phyloP scores from a whole-genome alignment of 176 grass and related monocot species.

The Phoenix roebelenii region DNA sequence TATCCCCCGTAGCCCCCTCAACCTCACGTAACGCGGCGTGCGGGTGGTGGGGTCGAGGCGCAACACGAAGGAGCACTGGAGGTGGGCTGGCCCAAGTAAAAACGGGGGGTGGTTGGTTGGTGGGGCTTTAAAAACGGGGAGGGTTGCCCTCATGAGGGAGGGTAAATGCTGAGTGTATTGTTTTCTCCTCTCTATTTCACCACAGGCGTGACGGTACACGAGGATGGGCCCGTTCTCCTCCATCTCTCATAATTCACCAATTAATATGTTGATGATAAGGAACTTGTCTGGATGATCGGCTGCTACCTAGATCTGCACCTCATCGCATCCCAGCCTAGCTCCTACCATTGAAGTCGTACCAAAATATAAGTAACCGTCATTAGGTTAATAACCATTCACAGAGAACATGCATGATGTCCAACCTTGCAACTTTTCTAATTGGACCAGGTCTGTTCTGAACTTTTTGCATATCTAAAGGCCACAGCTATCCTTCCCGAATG shows the following conservation, averaged over 20 bases:
- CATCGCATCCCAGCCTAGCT: neutral
- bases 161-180: constrained; percentile 6
- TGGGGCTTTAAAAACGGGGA: constrained; percentile 31
- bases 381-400: too few relatives aligned
- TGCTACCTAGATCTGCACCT: neutral
- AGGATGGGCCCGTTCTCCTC: constrained; percentile 7
- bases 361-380: too few relatives aligned
- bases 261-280: neutral
- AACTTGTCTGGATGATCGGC: neutral
- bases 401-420: too few relatives aligned
- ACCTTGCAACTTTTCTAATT: too few relatives aligned
- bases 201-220: constrained; percentile 12
- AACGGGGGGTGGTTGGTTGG: constrained; percentile 7
- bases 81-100: neutral
- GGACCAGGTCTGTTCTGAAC: too few relatives aligned
- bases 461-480: too few relatives aligned
- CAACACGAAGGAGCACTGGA: too few relatives aligned
- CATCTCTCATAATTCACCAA: neutral
- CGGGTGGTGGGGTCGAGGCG: neutral
- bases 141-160: constrained; percentile 16
- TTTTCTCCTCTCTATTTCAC: neutral
- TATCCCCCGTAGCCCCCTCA: too few relatives aligned
- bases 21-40: too few relatives aligned
- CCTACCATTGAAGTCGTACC: too few relatives aligned
- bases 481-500: too few relatives aligned